Evolutionary conservation across 768 basidiomycete genomes (phyloP), one percentile per base, ranked within the genome.

Genomic region (Lactarius pseudohatsudake): DNA sequence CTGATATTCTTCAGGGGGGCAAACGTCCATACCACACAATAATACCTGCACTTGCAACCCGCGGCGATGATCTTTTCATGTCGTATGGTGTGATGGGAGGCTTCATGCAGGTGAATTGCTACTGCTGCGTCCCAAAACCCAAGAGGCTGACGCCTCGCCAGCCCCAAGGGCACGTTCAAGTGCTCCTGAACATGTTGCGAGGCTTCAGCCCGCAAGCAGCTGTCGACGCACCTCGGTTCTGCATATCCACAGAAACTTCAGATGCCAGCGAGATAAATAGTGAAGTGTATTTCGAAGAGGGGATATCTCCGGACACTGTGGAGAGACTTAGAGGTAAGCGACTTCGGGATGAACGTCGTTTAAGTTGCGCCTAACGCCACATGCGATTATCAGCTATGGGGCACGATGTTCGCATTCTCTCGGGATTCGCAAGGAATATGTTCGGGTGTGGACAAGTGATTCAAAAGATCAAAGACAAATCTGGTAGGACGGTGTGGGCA

Each of bases 111-210:
- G 89, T 84, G 36, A 50, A 75, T 41, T 36, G 36, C 30, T 40
- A 9, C 8, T 50, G 1, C 45, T 20, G 20, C n/a, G 26, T 55
- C 16, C 4, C 26, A 26, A 6, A 41, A 43, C 20, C 16, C 45
- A 22, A 38, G 22, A 28, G 47, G 6, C 22, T 68, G 65, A 60
- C 62, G 62, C 43, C 62, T 57, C 34, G 50, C 47, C 32, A 97
- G 85, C 96, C 96, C 1, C 95, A 96, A 81, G 96, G 97, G 0
- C 96, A 98, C 71, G 84, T 98, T 4, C 97, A 99, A 77, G 95
- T 98, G 8, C 81, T 98, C 30, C 77, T 98, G 34, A 97, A 95
- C 74, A 84, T 97, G 60, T 82, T 98, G 32, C 85, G 94, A 56
- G 96, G 96, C 2, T 92, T 86, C 75, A 90, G 88, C 2, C 84